Evolutionary conservation across 2,329 filamentous ascomycete genomes (phyloP), one percentile per base, ranked within the genome.

Genomic region (Colletotrichum zoysiae): DNA sequence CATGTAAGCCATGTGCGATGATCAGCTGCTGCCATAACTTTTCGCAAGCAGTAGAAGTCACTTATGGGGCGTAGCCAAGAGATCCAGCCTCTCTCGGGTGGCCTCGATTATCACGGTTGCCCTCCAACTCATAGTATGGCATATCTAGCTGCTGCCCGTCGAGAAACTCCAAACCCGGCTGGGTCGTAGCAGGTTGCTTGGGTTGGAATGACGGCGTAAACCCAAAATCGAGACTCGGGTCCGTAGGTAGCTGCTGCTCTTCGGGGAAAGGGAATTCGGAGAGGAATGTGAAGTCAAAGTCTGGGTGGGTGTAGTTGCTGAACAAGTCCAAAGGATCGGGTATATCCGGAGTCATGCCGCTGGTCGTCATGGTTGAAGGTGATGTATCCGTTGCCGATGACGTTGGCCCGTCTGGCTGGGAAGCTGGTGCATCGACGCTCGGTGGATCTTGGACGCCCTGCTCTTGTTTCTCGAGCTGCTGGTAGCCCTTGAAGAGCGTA

Each of bases 401-500:
- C 4, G 55, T 48, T 6, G 56, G 58, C 5, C n/a, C 35, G 7
- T 38, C 53, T 14, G 60, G 33, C 46, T 59, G 46, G 20, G 46
- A 55, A 40, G 9, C 42, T 5, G 59, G 56, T 2, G 51, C 26
- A 16, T 62, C 35, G 20, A 59, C 26, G 11, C 30, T 35, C 9
- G 33, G 46, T 3, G 59, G 8, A 9, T n/a, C 65, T 26, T 38
- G 38, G 1, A 12, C 16, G 30, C 40, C 46, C 1, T n/a, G 12
- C 38, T 74, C 73, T 35, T 71, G 67, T 2, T 23, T 55, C 18
- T 65, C 64, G 6, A 74, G 66, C 51, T 73, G 60, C 42, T 71
- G 63, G 9, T 66, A 78, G 2, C 73, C 78, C 5, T 65, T 71
- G 38, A 78, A 73, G 12, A 79, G 26, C 40, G 72, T 67, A 33